A percentile compares a stretch with the other conserved stretches of the same genome.
Conservation (phyloP, 768 basidiomycete species). For the Podaxis sp. region DNA sequence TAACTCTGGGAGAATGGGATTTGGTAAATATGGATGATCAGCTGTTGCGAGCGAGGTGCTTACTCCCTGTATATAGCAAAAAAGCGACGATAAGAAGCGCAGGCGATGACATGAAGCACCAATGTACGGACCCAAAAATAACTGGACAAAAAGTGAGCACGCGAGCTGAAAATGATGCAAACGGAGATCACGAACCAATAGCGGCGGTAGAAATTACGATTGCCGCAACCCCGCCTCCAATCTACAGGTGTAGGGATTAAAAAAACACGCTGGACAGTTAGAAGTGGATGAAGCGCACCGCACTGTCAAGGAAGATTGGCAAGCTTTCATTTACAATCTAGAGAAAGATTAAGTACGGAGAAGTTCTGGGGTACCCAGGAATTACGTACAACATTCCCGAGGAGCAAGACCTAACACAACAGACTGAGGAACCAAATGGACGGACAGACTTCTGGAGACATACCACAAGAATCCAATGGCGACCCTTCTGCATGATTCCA, state of each 20-base stretch:
- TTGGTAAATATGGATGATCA: neutral
- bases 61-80: conserved; percentile 59
- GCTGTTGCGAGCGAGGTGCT: conserved; percentile 17
- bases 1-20: conserved; percentile 33
- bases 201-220: conserved; percentile 76
- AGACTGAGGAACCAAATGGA: neutral
- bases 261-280: neutral
- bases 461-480: conserved; percentile 95
- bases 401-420: conserved; percentile 63
- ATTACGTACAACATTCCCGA: conserved; percentile 78
- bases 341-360: neutral
- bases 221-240: conserved; percentile 70
- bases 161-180: neutral
- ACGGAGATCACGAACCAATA: conserved; percentile 45
- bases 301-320: conserved; percentile 79
- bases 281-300: conserved; percentile 37
- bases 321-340: conserved; percentile 83
- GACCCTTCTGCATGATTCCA: conserved; percentile 55
- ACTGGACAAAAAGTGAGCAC: conserved; percentile 39
- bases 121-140: conserved; percentile 69
- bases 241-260: conserved; percentile 20
- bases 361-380: neutral
- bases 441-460: conserved; percentile 19
- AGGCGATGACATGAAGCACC: neutral
- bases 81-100: neutral